Evolutionary conservation across 2,329 filamentous ascomycete species (phyloP).

Genomic region (Acarospora socialis): DNA sequence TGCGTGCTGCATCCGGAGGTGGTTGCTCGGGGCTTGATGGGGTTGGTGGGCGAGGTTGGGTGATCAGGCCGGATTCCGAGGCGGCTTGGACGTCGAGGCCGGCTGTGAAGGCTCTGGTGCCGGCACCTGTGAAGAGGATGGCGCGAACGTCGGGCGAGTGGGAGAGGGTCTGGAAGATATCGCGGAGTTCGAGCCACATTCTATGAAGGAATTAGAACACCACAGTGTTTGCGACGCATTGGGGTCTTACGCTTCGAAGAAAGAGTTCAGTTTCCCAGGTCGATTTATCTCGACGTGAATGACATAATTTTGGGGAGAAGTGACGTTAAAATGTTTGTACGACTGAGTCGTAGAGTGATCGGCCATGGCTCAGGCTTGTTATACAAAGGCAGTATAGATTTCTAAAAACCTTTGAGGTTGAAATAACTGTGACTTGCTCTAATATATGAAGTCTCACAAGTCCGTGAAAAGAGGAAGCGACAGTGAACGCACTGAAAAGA

Average conservation of each 20-base stretch:
- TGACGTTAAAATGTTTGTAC: slow-evolving; percentile 58
- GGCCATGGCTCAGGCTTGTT: slow-evolving; percentile 7
- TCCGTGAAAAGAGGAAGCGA: too few species aligned
- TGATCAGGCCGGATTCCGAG: slow-evolving; percentile 27
- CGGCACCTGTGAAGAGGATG: slow-evolving; percentile 67
- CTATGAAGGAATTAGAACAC: slow-evolving; percentile 21
- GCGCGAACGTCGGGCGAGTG: slow-evolving; percentile 57
- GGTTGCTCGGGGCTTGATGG: background rate
- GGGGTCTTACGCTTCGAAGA: slow-evolving; percentile 46
- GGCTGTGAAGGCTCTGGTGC: slow-evolving; percentile 69
- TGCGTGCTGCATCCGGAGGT: slow-evolving; percentile 46
- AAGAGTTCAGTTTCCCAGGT: slow-evolving; percentile 75
- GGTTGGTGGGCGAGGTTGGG: slow-evolving; percentile 4
- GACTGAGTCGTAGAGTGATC: slow-evolving; percentile 11
- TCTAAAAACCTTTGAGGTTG: too few species aligned
- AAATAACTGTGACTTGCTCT: too few species aligned
- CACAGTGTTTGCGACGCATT: background rate
- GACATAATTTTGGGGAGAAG: slow-evolving; percentile 56
- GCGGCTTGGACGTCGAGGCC: slow-evolving; percentile 73
- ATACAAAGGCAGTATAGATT: background rate
- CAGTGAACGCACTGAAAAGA: too few species aligned
- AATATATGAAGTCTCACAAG: too few species aligned
- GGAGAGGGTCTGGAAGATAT: slow-evolving; percentile 59
- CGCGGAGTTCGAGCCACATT: slow-evolving; percentile 74
- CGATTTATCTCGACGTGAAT: slow-evolving; percentile 90